These are phyloP conservation scores for Phenoliferia sp. DNA, from an alignment of 1,284 basidiomycete genomes.

Conservation along the genomic window DNA sequence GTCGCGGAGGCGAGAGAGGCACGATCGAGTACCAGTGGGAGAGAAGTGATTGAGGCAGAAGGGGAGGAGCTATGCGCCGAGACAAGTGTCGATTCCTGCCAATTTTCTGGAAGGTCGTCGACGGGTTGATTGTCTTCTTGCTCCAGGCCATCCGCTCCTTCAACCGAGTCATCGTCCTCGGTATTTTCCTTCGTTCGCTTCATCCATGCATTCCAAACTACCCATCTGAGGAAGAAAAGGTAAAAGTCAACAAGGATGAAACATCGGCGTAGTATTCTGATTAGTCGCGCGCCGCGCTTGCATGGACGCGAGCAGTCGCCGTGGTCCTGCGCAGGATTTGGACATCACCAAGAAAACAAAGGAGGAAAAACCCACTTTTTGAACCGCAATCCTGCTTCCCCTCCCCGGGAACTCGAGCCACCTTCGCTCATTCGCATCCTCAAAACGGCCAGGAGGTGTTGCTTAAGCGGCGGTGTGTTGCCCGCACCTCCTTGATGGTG, in stretches of 20 bases:
- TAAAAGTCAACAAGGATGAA: neutral
- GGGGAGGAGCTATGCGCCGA: neutral
- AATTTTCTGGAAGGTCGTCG: neutral
- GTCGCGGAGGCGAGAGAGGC: neutral
- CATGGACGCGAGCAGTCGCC: neutral
- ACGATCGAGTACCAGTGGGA: neutral
- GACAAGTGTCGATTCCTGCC: neutral
- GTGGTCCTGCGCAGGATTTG: neutral
- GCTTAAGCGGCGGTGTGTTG: constrained; percentile 11
- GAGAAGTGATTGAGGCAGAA: neutral
- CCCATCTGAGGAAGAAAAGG: constrained; percentile 10
- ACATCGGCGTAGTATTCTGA: no score
- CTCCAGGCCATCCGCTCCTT: neutral
- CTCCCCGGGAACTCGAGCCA: constrained; percentile 11
- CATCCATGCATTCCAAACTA: constrained; percentile 20
- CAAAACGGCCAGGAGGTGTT: constrained; percentile 9
- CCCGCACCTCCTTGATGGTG: neutral
- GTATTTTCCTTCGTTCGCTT: neutral
- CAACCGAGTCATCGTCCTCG: constrained; percentile 2
- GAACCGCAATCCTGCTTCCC: constrained; percentile 15
- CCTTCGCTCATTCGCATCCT: constrained; percentile 10
- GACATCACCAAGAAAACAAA: neutral
- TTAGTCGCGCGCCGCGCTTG: neutral
- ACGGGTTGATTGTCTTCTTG: neutral
- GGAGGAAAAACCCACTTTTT: constrained; percentile 14